Conservation (phyloP, 495 filamentous ascomycete genomes). For the Talaromyces ruber region DNA sequence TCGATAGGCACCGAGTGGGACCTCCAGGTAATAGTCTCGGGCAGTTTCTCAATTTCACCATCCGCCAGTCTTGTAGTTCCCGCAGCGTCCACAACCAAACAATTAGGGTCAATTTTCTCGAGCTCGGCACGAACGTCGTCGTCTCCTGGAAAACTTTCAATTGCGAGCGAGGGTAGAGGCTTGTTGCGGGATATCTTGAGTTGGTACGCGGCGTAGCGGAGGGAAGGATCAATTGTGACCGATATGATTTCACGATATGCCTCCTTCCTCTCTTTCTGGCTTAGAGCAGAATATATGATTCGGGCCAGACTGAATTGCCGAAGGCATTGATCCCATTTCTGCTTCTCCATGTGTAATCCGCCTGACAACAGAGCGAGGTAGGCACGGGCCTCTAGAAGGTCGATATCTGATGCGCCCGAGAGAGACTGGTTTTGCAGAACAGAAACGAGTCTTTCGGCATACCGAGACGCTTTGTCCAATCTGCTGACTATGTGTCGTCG, state of each 20-base stretch:
- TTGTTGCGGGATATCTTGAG: conserved; percentile 74
- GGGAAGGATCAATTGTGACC: conserved; percentile 82
- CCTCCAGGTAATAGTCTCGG: conserved; percentile 81
- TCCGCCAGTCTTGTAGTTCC: conserved; percentile 46
- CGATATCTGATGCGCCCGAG: conserved; percentile 57
- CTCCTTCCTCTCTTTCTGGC: conserved; percentile 55
- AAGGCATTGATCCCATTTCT: conserved; percentile 74
- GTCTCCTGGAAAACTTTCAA: conserved; percentile 62
- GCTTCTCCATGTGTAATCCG: conserved; percentile 73
- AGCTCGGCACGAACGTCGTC: conserved; percentile 53
- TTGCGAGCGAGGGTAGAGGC: conserved; percentile 67
- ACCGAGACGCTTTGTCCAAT: conserved; percentile 65
- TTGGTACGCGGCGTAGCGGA: conserved; percentile 91
- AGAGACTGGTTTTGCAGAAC: conserved; percentile 49
- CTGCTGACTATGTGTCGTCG: conserved; percentile 82
- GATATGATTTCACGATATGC: conserved; percentile 77
- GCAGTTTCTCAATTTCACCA: conserved; percentile 46
- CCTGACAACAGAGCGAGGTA: conserved; percentile 71
- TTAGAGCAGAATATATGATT: conserved; percentile 74
- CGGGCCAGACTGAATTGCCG: conserved; percentile 64
- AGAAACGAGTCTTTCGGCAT: conserved; percentile 58
- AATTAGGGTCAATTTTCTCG: conserved; percentile 63
- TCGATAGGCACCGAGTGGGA: conserved; percentile 80
- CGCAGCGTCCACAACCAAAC: conserved; percentile 51
- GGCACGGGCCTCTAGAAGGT: conserved; percentile 78